Evolutionary conservation across 2,329 filamentous ascomycete species (phyloP), one percentile per base, ranked within the genome.

Genomic region (Fusarium veterinarium): DNA sequence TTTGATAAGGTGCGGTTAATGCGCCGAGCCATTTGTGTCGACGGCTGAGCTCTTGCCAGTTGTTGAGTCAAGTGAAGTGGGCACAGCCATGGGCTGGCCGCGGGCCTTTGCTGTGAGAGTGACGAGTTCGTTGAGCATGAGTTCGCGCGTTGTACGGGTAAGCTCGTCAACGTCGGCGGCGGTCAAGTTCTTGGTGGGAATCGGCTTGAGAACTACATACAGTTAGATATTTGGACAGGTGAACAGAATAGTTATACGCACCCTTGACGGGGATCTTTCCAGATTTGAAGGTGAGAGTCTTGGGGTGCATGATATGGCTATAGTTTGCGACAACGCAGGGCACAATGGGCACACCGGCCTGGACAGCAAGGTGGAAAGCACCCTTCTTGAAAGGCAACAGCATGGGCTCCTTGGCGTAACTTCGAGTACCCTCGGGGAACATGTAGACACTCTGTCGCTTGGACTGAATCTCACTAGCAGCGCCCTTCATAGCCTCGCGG

Each of bases 341-440:
- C 7, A 99, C 92, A 77, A 99, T 93, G 31, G 95, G 95, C 10
- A 98, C 96, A 74, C 94, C 93, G 5, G 95, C 95, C 86, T 98
- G 93, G 25, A 99, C 90, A 49, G 96, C 96, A 38, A 99, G 88
- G 82, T 99, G 95, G 83, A 99, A 99, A 51, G 95, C 96, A 67
- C 96, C 96, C 86, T 99, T 99, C 85, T 99, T 99, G 88, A 98
- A 99, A n/a, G 95, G 93, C 60, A 98, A 86, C 77, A 99, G 84
- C 66, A 88, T 89, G 4, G 96, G 93, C 60, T 95, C 91, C 76
- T 92, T 90, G 64, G 93, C 88, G 84, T 98, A 97, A 81, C 93
- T 97, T 75, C 96, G 90, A 3, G 96, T 99, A 56, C 96, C 96
- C 84, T 99, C 96, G 66, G 93, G 92, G 82, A 95, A 95, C 84